Evolutionary conservation across 495 filamentous ascomycete species (phyloP).

Genomic region (Aspergillus asperescens): DNA sequence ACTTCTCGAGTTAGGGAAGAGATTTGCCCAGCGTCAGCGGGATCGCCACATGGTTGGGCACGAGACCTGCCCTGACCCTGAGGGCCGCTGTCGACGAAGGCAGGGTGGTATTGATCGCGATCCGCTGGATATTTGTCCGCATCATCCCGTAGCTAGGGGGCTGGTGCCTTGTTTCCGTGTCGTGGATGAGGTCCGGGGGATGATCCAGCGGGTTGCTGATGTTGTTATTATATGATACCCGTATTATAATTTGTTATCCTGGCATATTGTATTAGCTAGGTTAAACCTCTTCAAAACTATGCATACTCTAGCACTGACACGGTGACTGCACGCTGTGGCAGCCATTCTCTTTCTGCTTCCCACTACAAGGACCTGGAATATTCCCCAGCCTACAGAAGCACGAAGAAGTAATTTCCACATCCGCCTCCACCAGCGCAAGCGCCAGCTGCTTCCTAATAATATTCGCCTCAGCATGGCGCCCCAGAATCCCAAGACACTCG

Average conservation of each 20-base stretch:
- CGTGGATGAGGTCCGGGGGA: conserved; percentile 2
- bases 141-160: background rate
- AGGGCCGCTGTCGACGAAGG: conserved; percentile 1
- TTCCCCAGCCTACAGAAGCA: conserved; percentile 54
- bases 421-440: conserved; percentile 46
- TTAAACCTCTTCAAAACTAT: background rate
- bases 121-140: conserved; percentile 1
- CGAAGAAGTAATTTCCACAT: conserved; percentile 50
- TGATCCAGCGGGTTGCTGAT: conserved; percentile 6
- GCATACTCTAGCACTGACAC: background rate
- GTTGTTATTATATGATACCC: conserved; percentile 4
- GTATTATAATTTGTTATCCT: background rate
- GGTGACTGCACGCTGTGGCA: background rate
- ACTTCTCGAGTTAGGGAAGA: background rate
- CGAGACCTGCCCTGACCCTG: background rate
- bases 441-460: conserved; percentile 46
- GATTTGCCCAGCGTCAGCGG: conserved; percentile 1
- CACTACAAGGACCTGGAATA: background rate
- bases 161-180: conserved; percentile 5
- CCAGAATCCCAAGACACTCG: conserved; percentile 51
- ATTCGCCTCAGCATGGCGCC: conserved; percentile 42
- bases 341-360: background rate
- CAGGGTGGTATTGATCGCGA: background rate
- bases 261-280: background rate
- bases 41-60: conserved; percentile 2